Conservation (phyloP, 768 basidiomycete species). For the Floccularia luteovirens region DNA sequence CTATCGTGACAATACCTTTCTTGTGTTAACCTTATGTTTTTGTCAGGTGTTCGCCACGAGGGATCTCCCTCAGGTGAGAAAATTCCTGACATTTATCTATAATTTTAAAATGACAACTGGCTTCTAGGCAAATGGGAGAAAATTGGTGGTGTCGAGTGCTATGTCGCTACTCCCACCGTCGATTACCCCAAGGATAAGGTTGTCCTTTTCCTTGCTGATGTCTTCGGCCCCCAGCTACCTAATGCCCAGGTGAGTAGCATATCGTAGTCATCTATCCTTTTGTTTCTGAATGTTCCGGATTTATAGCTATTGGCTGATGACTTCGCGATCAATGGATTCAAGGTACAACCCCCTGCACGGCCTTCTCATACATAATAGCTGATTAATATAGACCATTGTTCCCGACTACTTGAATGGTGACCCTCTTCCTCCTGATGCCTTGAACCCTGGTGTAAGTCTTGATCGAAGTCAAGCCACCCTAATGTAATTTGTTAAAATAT, state of each 20-base stretch:
- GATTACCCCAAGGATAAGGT: conserved; percentile 50
- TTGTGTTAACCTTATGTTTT: neutral
- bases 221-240: conserved; percentile 39
- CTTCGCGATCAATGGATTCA: conserved; percentile 38
- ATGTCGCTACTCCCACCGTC: conserved; percentile 43
- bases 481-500: neutral
- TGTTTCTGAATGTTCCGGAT: neutral
- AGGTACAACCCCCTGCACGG: conserved; percentile 17
- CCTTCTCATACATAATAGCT: neutral
- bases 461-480: neutral
- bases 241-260: conserved; percentile 21
- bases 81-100: neutral
- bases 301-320: conserved; percentile 31
- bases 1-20: neutral
- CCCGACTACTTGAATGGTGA: conserved; percentile 38
- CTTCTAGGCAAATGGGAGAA: conserved; percentile 35
- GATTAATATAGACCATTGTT: conserved; percentile 21
- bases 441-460: conserved; percentile 21
- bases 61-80: conserved; percentile 34
- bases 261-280: neutral
- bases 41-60: conserved; percentile 41
- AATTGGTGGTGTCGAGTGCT: conserved; percentile 40
- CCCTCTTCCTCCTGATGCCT: conserved; percentile 25
- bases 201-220: conserved; percentile 45
- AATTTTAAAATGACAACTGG: neutral